These are phyloP conservation scores for Paratinospora sagittata DNA, from an alignment of 164 flowering plant genomes.

Conservation along the genomic window DNA sequence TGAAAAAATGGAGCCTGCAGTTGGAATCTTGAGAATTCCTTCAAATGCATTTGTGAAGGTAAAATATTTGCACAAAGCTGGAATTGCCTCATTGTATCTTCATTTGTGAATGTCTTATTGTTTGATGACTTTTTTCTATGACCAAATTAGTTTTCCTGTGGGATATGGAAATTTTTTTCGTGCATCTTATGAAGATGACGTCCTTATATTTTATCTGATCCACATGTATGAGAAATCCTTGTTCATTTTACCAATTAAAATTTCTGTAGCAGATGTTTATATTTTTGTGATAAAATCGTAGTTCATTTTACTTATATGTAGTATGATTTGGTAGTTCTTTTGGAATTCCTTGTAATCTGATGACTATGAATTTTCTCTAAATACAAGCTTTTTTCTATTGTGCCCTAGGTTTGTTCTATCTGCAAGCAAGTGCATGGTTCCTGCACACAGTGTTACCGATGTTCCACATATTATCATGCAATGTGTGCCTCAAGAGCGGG, in stretches of 20 bases:
- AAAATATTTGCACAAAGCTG: neutral
- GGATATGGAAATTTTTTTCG: neutral
- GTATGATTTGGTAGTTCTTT: neutral
- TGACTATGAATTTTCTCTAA: neutral
- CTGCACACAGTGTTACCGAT: slow-evolving; percentile 89
- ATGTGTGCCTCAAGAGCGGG: slow-evolving; percentile 99
- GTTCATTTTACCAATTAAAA: too few relatives aligned
- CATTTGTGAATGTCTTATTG: neutral
- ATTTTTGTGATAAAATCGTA: too few relatives aligned
- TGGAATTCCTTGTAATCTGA: neutral
- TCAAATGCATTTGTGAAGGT: slow-evolving; percentile 75
- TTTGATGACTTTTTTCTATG: neutral
- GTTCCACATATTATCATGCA: slow-evolving; percentile 90
- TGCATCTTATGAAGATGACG: neutral
- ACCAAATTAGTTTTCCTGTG: neutral
- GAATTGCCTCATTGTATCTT: neutral
- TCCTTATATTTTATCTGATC: neutral
- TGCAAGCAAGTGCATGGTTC: slow-evolving; percentile 98
- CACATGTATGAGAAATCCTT: too few relatives aligned
- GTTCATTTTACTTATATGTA: neutral
- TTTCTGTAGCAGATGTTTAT: too few relatives aligned
- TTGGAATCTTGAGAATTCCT: slow-evolving; percentile 81
- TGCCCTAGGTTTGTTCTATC: slow-evolving; percentile 71
- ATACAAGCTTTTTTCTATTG: too few relatives aligned
- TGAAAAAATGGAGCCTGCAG: slow-evolving; percentile 97